These are phyloP conservation scores for Scutellaria barbata DNA, from an alignment of 257 asterid genomes.

Conservation along the genomic window DNA sequence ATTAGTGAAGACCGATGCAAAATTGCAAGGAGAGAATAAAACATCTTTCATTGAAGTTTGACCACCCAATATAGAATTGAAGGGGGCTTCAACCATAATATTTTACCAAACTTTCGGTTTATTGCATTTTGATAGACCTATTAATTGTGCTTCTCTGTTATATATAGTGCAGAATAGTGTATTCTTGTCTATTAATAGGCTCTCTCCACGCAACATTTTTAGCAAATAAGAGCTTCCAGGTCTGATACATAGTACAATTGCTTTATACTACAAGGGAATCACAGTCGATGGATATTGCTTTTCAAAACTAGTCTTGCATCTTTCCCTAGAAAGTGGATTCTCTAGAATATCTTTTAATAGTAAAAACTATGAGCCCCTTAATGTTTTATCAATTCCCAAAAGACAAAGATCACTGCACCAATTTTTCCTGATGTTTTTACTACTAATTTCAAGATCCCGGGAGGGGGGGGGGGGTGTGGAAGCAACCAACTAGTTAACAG, in stretches of 20 bases:
- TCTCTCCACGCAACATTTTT: conserved; percentile 2
- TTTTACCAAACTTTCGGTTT: not conserved
- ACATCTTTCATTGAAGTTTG: not conserved
- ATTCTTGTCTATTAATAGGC: conserved; percentile 11
- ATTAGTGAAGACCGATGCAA: not conserved
- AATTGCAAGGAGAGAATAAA: not conserved
- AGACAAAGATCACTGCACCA: conserved; percentile 1
- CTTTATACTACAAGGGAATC: not conserved
- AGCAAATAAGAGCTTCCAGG: not conserved
- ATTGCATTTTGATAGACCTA: not conserved
- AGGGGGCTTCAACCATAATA: not conserved
- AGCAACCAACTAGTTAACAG: not conserved
- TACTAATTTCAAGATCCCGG: conserved; percentile 4
- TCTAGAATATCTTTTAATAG: not conserved
- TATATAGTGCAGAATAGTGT: not conserved
- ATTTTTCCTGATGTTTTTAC: not conserved
- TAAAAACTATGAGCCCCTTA: not conserved
- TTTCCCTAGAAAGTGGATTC: not conserved
- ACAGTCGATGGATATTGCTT: not conserved
- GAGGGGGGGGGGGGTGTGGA: not conserved
- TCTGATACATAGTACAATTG: not conserved
- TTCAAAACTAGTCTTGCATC: not conserved
- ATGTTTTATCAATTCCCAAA: not conserved
- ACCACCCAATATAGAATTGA: not conserved
- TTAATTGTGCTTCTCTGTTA: not conserved